Conservation (phyloP, 768 basidiomycete species). For the Trametes villosa region DNA sequence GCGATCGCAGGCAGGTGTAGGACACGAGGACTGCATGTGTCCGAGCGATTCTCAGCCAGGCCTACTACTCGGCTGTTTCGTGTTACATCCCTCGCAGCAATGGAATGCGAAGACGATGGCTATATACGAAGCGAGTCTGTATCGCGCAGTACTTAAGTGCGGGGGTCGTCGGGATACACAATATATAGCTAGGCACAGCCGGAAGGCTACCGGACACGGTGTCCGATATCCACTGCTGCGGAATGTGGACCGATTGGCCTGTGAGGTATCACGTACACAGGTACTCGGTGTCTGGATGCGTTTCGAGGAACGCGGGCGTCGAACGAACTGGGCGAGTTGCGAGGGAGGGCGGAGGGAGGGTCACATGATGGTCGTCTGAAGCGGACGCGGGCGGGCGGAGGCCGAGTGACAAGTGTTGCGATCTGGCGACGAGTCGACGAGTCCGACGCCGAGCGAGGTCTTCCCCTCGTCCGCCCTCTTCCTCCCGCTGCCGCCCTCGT, state of each 20-base stretch:
- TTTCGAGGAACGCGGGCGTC: too few species aligned
- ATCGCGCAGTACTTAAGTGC: too few species aligned
- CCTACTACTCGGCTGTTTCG: neutral
- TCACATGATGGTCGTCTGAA: slow-evolving; percentile 20
- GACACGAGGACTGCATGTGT: slow-evolving; percentile 26
- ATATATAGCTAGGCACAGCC: too few species aligned
- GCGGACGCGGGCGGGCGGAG: slow-evolving; percentile 14
- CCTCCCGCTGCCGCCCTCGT: neutral
- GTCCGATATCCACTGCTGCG: too few species aligned
- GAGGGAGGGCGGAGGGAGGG: neutral
- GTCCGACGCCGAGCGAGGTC: slow-evolving; percentile 3
- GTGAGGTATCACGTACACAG: too few species aligned
- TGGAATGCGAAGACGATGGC: too few species aligned
- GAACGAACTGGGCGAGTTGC: neutral
- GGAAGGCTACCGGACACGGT: too few species aligned
- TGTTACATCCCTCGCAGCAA: neutral
- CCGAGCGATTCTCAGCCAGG: neutral
- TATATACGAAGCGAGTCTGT: neutral
- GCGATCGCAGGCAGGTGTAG: slow-evolving; percentile 16
- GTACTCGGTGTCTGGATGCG: too few species aligned
- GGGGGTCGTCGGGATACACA: too few species aligned
- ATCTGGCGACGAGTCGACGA: slow-evolving; percentile 20
- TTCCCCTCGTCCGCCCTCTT: slow-evolving; percentile 4
- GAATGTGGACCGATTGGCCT: too few species aligned
- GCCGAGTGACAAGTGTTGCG: slow-evolving; percentile 4